phyloP scores from a whole-genome alignment of 2,329 filamentous ascomycete genomes.

The Diaporthe eres region DNA sequence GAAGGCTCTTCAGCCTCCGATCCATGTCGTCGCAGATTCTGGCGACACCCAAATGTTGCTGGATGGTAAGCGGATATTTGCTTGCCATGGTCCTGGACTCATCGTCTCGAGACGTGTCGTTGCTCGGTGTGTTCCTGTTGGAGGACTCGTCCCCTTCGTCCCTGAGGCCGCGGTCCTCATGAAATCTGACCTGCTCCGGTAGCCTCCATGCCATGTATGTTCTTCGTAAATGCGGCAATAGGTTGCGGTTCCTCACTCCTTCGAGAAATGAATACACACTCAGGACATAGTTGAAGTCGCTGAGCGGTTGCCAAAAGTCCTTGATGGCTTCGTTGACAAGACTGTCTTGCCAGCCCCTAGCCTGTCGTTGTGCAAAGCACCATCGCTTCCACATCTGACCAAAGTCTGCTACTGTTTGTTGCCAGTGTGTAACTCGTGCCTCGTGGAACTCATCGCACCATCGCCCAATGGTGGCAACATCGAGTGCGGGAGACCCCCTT shows the following conservation, averaged over 20 bases:
- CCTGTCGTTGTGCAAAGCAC: neutral
- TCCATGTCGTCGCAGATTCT: constrained; percentile 6
- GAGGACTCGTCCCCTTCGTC: neutral
- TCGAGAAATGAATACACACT: neutral
- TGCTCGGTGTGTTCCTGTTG: neutral
- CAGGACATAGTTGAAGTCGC: constrained; percentile 25
- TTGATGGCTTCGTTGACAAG: neutral
- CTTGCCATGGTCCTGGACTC: neutral
- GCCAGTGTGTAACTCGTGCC: neutral
- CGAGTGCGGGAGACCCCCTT: neutral
- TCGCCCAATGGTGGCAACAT: neutral
- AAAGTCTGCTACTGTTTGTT: neutral
- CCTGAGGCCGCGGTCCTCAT: neutral
- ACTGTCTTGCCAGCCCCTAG: neutral
- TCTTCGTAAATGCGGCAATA: neutral
- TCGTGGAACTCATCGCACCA: constrained; percentile 20
- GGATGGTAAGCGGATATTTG: constrained; percentile 12
- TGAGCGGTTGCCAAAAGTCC: neutral
- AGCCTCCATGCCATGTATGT: constrained; percentile 4
- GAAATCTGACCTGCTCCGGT: constrained; percentile 11
- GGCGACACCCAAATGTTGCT: constrained; percentile 6
- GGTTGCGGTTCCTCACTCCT: neutral
- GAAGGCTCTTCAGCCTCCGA: neutral
- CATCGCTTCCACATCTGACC: constrained; percentile 7
- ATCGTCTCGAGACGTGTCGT: neutral